A percentile compares a stretch with the other conserved stretches of the same genome.
phyloP scores from a whole-genome alignment of 495 filamentous ascomycete genomes.

The Penicillium chermesinum region DNA sequence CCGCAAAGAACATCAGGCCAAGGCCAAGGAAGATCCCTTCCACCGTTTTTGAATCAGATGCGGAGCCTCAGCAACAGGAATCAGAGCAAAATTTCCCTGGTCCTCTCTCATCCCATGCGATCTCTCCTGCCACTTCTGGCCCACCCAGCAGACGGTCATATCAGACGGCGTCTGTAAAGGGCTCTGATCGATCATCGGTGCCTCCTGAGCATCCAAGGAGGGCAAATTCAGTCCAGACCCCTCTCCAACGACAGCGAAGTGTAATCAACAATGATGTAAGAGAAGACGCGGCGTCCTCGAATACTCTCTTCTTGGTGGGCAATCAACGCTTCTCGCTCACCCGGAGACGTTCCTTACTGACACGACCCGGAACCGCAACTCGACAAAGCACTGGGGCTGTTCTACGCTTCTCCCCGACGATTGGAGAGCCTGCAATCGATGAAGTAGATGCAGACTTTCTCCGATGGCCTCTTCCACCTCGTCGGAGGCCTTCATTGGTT shows the following conservation, averaged over 20 bases:
- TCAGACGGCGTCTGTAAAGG: conserved; percentile 19
- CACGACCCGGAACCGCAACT: conserved; percentile 44
- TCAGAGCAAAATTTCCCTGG: not conserved
- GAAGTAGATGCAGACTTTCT: conserved; percentile 10
- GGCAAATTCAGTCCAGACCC: conserved; percentile 31
- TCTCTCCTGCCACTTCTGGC: conserved; percentile 11
- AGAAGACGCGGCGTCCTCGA: conserved; percentile 31
- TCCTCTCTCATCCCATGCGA: conserved; percentile 7
- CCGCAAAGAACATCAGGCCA: conserved; percentile 10
- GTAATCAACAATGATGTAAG: conserved; percentile 21
- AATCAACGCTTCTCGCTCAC: conserved; percentile 40
- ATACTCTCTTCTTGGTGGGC: conserved; percentile 35
- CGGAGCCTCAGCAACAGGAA: conserved; percentile 4
- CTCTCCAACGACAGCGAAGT: conserved; percentile 21
- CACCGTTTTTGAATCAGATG: conserved; percentile 16
- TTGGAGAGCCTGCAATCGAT: conserved; percentile 20
- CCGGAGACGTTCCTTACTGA: conserved; percentile 45
- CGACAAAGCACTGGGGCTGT: conserved; percentile 29
- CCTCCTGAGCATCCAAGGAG: conserved; percentile 19
- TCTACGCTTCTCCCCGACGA: conserved; percentile 22
- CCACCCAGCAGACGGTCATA: conserved; percentile 15
- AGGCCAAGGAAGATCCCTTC: conserved; percentile 16
- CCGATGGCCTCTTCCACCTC: conserved; percentile 20
- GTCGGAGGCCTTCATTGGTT: conserved; percentile 2
- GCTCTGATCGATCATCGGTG: conserved; percentile 11